These are phyloP conservation scores for Phylloporus sp. DNA, from an alignment of 768 basidiomycete genomes.

Conservation along the genomic window DNA sequence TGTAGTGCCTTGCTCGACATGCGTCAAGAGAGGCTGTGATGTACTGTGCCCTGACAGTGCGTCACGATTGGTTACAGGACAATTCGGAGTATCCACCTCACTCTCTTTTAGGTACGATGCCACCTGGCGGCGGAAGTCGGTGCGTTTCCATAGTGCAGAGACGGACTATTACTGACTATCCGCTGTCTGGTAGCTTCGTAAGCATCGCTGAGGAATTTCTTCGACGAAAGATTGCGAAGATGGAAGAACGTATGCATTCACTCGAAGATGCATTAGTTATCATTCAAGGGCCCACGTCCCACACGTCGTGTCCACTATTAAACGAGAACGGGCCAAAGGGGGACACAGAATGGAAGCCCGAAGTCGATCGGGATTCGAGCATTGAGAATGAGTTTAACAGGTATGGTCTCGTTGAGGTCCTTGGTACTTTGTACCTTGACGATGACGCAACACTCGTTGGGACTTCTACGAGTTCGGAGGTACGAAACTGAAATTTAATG, in stretches of 20 bases:
- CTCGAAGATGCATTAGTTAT: conserved; percentile 55
- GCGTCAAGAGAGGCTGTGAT: conserved; percentile 48
- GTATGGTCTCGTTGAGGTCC: conserved; percentile 31
- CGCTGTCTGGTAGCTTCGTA: conserved; percentile 39
- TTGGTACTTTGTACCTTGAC: conserved; percentile 46
- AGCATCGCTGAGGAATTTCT: conserved; percentile 51
- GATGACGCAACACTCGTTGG: conserved; percentile 36
- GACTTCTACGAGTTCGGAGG: conserved; percentile 48
- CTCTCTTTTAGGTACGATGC: conserved; percentile 40
- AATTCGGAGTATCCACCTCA: background rate
- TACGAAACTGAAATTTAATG: conserved; percentile 20
- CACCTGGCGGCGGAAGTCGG: conserved; percentile 54
- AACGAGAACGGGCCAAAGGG: conserved; percentile 13
- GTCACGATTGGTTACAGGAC: conserved; percentile 3
- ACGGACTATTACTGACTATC: background rate
- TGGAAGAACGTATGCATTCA: conserved; percentile 50
- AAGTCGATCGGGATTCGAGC: background rate
- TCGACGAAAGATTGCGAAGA: conserved; percentile 40
- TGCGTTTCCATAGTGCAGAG: conserved; percentile 19
- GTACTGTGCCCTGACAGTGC: conserved; percentile 49
- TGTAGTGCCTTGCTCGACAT: conserved; percentile 37
- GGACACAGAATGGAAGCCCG: conserved; percentile 31
- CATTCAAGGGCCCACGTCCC: conserved; percentile 37
- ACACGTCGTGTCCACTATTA: conserved; percentile 43
- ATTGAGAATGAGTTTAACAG: conserved; percentile 7